phyloP scores from a whole-genome alignment of 1,139 yeast species.

The Diutina pseudorugosa region DNA sequence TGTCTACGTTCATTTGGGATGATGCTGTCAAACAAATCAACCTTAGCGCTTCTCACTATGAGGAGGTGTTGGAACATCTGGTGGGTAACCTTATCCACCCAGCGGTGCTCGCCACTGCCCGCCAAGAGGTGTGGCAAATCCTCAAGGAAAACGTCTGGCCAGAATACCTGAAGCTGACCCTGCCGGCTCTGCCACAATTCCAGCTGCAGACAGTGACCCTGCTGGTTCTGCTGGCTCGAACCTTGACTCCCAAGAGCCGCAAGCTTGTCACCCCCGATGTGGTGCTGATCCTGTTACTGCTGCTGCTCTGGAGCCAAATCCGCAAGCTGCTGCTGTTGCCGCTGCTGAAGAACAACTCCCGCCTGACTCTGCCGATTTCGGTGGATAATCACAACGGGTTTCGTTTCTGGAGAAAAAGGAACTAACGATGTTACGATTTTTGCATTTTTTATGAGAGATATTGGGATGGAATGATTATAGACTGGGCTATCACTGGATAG shows the following conservation, averaged over 20 bases:
- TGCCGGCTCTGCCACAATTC: slow-evolving; percentile 1
- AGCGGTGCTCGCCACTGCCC: slow-evolving; percentile 7
- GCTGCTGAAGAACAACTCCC: slow-evolving; percentile 2
- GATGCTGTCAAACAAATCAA: slow-evolving; percentile 8
- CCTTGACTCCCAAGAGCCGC: slow-evolving; percentile 18
- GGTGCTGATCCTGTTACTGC: slow-evolving; percentile 5
- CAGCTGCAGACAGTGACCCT: slow-evolving; percentile 5
- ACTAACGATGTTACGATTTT: slow-evolving; percentile 3
- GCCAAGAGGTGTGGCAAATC: slow-evolving; percentile 8
- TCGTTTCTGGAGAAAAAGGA: slow-evolving; percentile 8
- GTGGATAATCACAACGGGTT: slow-evolving; percentile 6
- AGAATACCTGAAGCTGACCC: slow-evolving; percentile 5
- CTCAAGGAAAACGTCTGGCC: slow-evolving; percentile 9
- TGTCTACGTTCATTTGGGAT: slow-evolving; percentile 8
- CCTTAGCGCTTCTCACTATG: neutral
- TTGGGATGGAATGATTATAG: neutral
- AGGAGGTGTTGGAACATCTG: slow-evolving; percentile 1
- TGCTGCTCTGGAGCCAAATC: slow-evolving; percentile 8
- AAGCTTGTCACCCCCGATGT: slow-evolving; percentile 13
- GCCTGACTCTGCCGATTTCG: slow-evolving; percentile 6
- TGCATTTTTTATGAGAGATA: neutral
- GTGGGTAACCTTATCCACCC: slow-evolving; percentile 6
- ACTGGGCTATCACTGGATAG: neutral
- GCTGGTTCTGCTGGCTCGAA: slow-evolving; percentile 11
- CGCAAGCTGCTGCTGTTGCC: slow-evolving; percentile 5